Evolutionary conservation across 495 filamentous ascomycete species (phyloP), one percentile per base, ranked within the genome.

Genomic region (Niebla homalea): DNA sequence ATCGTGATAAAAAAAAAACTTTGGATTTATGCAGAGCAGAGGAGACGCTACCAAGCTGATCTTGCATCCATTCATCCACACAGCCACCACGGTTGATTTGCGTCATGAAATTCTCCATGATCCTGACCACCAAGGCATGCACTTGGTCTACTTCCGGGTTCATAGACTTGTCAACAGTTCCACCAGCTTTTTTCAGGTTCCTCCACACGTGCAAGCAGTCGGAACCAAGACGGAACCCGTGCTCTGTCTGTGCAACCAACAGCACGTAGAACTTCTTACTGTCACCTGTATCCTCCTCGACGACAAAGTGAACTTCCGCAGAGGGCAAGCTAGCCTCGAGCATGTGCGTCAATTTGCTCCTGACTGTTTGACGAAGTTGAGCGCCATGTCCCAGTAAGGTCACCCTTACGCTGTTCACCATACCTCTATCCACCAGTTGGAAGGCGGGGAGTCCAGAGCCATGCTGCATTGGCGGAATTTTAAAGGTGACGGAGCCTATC

Each of bases 21-120:
- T 12, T 32, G 29, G 29, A 12, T 32, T 12, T 0, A 12, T 2
- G 14, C 29, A 32, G 29, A 2, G 29, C 14, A 32, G 29, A 12
- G 29, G 29, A 32, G 29, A 32, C 29, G 29, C 29, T 32, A 32
- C 29, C 8, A 32, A 93, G 57, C 57, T 93, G 88, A 63, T 93
- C 88, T 61, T 85, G 75, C 60, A 89, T 75, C 56, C 79, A 68
- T 58, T 78, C 74, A 61, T 93, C 87, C 7, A 88, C 77, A 49
- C 65, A 67, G 5, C 75, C 75, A 0, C 72, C 72, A 38, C 66
- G 61, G 8, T 58, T 53, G 5, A 85, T 59, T 57, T 88, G 83
- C 4, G 64, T 58, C 23, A 75, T 65, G 29, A 92, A 68, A 15
- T 76, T 70, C 41, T 66, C 68, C n/a, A 78, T 68, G 20, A 86